Base-by-base conservation (phyloP, 164 flowering plant species). In the Sextonia rubra region DNA sequence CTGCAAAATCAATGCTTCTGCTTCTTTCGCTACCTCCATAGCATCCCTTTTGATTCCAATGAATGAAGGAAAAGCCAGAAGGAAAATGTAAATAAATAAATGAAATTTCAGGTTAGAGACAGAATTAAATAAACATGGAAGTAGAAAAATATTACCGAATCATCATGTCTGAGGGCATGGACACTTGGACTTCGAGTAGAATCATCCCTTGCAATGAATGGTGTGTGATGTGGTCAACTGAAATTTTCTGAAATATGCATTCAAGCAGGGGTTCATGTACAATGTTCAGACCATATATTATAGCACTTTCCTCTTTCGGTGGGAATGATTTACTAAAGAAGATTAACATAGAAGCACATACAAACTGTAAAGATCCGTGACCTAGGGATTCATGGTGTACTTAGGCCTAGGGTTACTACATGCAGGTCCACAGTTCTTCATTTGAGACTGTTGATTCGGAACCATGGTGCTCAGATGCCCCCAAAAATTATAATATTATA, bases 111-210 rank as follows among this genome's bases (percentile, higher is more conserved):
- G 44, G 44, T 37, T 37, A 37, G 44, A 37, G 2, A 60, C 9
- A 15, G 23, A 71, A 12, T 47, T 29, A 24, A 32, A 44, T 60
- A 27, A 23, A 61, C 20, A 44, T 44, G 32, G 30, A 11, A 3
- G 14, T 23, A 8, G 73, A 68, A 15, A n/a, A 2, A 49, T 26
- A 24, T 63, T 85, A 94, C 97, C 91, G 61, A 27, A 94, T 86
- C 69, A 74, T 62, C 20, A 84, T 77, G 65, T 86, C 82, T 0
- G 80, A 76, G 0, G 92, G 91, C 95, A 90, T 88, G 74, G 89
- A 86, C 26, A 95, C 92, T 77, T 91, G 93, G 30, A 92, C 76
- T 74, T 92, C 84, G 20, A 92, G 91, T 1, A 92, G 64, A 29
- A 83, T 75, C 76, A 82, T 85, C 64, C 91, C 93, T 80, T 84